Conservation (phyloP, 2,329 filamentous ascomycete species). For the Blastomyces gilchristii region DNA sequence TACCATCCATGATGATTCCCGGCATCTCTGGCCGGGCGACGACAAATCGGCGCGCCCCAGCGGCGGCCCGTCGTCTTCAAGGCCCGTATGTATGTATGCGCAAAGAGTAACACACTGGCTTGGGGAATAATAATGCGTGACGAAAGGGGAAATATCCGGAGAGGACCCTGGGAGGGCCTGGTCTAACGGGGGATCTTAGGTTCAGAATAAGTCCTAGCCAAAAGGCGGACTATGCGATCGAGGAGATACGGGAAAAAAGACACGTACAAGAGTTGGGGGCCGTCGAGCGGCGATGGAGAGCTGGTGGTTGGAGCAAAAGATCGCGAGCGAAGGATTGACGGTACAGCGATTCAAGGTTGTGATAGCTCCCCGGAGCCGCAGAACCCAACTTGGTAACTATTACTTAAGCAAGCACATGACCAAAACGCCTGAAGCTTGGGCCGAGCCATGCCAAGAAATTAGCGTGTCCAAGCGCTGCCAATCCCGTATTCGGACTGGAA, state of each 20-base stretch:
- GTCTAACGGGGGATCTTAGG: neutral
- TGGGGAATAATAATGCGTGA: neutral
- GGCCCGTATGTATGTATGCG: slow-evolving; percentile 1
- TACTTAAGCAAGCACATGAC: too few relatives aligned
- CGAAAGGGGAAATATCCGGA: neutral
- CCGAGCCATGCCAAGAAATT: neutral
- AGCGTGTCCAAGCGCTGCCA: neutral
- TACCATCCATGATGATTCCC: slow-evolving; percentile 33
- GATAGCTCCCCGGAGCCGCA: too few relatives aligned
- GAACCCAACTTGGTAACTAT: too few relatives aligned
- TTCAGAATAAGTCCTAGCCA: neutral
- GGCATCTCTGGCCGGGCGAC: slow-evolving; percentile 27
- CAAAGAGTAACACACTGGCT: neutral
- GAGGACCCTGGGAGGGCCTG: too few relatives aligned
- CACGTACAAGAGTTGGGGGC: neutral
- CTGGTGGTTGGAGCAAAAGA: neutral
- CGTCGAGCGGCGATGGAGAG: neutral
- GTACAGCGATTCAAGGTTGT: too few relatives aligned
- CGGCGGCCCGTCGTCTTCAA: slow-evolving; percentile 10
- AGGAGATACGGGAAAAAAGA: neutral
- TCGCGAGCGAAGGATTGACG: neutral
- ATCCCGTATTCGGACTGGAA: neutral
- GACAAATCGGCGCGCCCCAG: slow-evolving; percentile 7
- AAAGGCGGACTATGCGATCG: neutral
- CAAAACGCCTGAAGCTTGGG: neutral